Conservation (phyloP, 1,284 basidiomycete genomes). For the Puccinia hordei region DNA sequence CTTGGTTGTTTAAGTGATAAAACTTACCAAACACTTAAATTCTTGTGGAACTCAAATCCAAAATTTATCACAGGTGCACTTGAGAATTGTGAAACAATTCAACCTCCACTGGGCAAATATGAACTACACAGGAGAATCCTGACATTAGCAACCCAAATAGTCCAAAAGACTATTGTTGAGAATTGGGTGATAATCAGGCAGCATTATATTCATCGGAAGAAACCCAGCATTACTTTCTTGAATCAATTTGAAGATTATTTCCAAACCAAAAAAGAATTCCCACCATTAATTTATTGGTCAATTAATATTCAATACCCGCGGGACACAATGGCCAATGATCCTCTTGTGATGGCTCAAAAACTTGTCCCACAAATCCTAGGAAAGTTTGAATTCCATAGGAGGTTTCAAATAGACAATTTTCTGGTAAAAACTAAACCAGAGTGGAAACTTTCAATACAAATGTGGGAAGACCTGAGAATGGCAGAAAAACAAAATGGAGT, state of each 20-base stretch:
- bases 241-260: conserved; percentile 1
- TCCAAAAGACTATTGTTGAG: background rate
- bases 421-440: background rate
- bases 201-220: background rate
- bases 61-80: background rate
- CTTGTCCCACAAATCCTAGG: background rate
- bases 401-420: background rate
- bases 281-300: background rate
- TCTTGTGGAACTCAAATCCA: conserved; percentile 1
- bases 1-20: background rate
- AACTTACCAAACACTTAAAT: background rate
- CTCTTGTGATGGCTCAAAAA: background rate
- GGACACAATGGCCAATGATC: background rate
- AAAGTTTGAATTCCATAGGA: background rate
- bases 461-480: background rate
- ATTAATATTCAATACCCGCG: background rate
- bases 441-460: background rate
- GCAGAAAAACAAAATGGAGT: background rate
- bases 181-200: background rate
- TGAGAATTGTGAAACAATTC: background rate
- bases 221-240: background rate
- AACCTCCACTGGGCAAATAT: background rate
- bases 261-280: background rate
- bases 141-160: background rate
- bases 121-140: background rate